These are phyloP conservation scores for Exophiala mesophila DNA, from an alignment of 2,329 filamentous ascomycete genomes.

Conservation along the genomic window DNA sequence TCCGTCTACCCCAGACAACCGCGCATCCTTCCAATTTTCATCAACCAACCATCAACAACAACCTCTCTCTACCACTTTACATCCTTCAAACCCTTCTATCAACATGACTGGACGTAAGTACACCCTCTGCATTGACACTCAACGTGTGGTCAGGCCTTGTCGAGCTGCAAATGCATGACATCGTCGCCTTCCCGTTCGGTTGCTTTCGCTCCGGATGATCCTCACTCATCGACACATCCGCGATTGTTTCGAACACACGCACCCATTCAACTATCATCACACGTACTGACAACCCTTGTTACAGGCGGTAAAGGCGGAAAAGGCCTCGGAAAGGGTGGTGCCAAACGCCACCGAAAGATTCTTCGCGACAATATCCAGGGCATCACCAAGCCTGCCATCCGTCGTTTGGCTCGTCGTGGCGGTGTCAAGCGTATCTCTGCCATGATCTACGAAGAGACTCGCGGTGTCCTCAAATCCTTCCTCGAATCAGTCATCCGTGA, in stretches of 20 bases:
- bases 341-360: slow-evolving; percentile 53
- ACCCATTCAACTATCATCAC: no score
- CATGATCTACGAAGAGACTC: slow-evolving; percentile 76
- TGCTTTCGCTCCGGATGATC: no score
- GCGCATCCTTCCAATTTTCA: slow-evolving; percentile 13
- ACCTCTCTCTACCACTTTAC: slow-evolving; percentile 26
- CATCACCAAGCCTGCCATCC: slow-evolving; percentile 52
- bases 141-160: no score
- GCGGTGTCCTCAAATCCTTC: slow-evolving; percentile 73
- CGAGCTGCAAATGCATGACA: no score
- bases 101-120: slow-evolving; percentile 58
- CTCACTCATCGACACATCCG: no score
- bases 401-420: slow-evolving; percentile 61
- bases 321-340: slow-evolving; percentile 51
- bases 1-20: slow-evolving; percentile 13
- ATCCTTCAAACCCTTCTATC: slow-evolving; percentile 34
- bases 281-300: slow-evolving; percentile 9
- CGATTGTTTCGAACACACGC: no score
- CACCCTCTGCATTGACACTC: no score
- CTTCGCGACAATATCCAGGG: slow-evolving; percentile 53
- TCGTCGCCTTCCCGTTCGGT: no score
- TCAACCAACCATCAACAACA: slow-evolving; percentile 26
- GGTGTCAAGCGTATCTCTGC: slow-evolving; percentile 99
- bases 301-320: slow-evolving; percentile 52
- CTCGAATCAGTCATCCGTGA: slow-evolving; percentile 69